Evolutionary conservation across 2,329 filamentous ascomycete species (phyloP), one percentile per base, ranked within the genome.

Genomic region (Thyridium curvatum): DNA sequence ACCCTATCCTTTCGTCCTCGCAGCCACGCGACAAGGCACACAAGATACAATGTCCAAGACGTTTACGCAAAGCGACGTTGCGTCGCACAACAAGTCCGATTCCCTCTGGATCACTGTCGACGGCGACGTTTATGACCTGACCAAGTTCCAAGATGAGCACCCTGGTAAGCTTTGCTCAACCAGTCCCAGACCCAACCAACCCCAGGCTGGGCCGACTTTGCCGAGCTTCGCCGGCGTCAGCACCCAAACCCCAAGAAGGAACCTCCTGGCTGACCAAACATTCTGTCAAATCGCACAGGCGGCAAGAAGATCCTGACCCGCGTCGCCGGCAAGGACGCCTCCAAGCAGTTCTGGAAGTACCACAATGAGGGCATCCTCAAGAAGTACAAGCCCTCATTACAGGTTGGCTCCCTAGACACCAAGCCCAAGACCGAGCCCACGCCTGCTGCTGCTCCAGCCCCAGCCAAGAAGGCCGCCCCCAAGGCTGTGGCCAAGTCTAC

Each of bases 81-180:
- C 90, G 59, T 80, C 85, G 66, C 90, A 97, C 66, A 95, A 88
- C 74, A 95, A 91, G 69, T 65, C 82, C 34, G 80, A 88, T 56
- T 83, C 82, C 59, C 73, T 96, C 45, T 97, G 82, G 79, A 86
- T 97, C 56, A 79, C 94, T 48, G 81, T 97, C 50, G 91, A 97
- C 51, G 85, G 90, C 54, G 91, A 97, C 64, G 91, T 97, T 50
- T 97, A 95, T 64, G 91, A 98, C 59, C 61, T 97, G 53, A 94
- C 89, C 52, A 89, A 82, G 56, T 91, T 91, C 61, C 84, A 87
- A 60, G 82, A 90, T 44, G 84, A 90, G 49, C 86, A 91, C 61
- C 86, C 86, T 60, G 88, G 87, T 77, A 69, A 68, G 67, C 53
- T 30, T 30, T 28, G 4, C 32, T 26, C n/a, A n/a, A n/a, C n/a